These are phyloP conservation scores for Trypanosoma mega DNA, from an alignment of 208 protist genomes.

Conservation along the genomic window DNA sequence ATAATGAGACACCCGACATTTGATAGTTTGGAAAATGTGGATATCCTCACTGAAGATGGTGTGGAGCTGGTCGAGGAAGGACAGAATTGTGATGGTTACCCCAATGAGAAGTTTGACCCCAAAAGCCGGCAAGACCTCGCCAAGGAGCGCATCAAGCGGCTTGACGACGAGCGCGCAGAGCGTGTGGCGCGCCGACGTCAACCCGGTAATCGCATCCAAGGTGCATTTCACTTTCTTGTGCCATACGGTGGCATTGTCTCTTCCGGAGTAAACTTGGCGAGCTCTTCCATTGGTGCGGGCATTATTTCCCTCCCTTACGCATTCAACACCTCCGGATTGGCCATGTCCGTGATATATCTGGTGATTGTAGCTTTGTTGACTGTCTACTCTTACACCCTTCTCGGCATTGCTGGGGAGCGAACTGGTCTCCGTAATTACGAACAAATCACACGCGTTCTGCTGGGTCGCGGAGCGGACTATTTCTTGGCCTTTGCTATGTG, in stretches of 20 bases:
- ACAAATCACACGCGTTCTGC: constrained; percentile 29
- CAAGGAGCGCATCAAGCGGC: constrained; percentile 19
- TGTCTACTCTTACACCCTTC: constrained; percentile 37
- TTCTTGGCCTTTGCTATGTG: constrained; percentile 22
- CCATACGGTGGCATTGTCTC: constrained; percentile 28
- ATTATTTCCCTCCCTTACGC: constrained; percentile 37
- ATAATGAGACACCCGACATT: no score
- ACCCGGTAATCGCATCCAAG: constrained; percentile 12
- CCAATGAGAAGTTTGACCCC: background rate
- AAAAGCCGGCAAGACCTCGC: no score
- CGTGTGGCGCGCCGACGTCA: constrained; percentile 32
- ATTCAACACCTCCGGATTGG: constrained; percentile 37
- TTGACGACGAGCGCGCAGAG: constrained; percentile 32
- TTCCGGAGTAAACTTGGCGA: constrained; percentile 24
- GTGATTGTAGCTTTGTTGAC: constrained; percentile 37
- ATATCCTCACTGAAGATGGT: constrained; percentile 23
- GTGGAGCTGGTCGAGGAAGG: background rate
- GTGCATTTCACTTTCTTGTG: constrained; percentile 25
- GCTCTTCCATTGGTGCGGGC: constrained; percentile 26
- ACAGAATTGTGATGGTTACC: background rate
- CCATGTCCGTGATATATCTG: constrained; percentile 36
- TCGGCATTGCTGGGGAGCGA: constrained; percentile 33
- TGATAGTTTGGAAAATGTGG: background rate
- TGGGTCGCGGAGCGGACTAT: constrained; percentile 17
- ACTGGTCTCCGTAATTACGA: constrained; percentile 46